Evolutionary conservation across 1,284 basidiomycete genomes (phyloP), one percentile per base, ranked within the genome.

Genomic region (Ceratobasidium sp.): DNA sequence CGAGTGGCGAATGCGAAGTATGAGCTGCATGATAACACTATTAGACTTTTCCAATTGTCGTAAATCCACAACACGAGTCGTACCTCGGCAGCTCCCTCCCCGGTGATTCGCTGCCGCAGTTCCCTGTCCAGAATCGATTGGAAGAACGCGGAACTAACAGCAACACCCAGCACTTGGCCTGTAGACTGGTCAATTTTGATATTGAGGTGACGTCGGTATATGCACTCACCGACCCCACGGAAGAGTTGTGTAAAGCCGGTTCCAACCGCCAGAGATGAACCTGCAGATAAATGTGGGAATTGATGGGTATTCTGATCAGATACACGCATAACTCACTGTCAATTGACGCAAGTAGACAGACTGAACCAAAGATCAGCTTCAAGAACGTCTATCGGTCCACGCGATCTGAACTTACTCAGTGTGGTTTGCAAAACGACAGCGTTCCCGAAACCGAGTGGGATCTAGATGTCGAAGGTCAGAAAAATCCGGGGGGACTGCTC

Each of bases 151-250:
- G 94, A 91, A 0, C 92, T 89, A n/a, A 93, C 82, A 0, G 92
- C 93, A 0, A 96, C 93, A 5, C 94, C 94, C 14, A 89, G 87
- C 6, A 96, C 93, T 86, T 96, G 94, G 41, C 93, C 94, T 88
- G 79, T 81, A 69, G 57, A 53, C 19, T 27, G 1, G 24, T 44
- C 45, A 63, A 57, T 29, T n/a, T 50, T 27, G n/a, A 29, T 33
- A 9, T 45, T 31, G 60, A 59, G 31, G 53, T 41, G 47, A 57
- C 54, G 41, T 29, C 27, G 11, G 24, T 22, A 60, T 14, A 36
- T 33, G 6, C 41, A 80, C 84, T 75, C 60, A 90, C 91, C 92
- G 44, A 93, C 81, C 4, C 91, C 91, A 36, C 94, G 87, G 80
- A 93, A 93, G 48, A 96, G 83, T 79, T 94, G 93, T 51, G 88